Evolutionary conservation across 768 basidiomycete species (phyloP).

Genomic region (Kwoniella dendrophila): DNA sequence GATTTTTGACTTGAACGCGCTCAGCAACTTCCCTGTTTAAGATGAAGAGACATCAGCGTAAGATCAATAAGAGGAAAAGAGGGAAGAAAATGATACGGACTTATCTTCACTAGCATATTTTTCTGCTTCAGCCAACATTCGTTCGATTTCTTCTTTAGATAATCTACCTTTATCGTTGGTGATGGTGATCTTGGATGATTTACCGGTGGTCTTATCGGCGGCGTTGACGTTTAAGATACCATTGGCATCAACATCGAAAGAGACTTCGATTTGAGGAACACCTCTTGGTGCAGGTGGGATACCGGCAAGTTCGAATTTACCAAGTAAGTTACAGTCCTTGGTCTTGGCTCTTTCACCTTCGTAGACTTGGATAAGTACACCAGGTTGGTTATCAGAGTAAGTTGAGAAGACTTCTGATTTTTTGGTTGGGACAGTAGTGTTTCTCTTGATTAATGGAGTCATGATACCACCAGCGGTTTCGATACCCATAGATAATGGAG

Average conservation of each 20-base stretch:
- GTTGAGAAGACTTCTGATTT: constrained; percentile 98
- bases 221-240: constrained; percentile 58
- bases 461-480: constrained; percentile 98
- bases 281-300: constrained; percentile 61
- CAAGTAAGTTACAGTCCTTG: constrained; percentile 97
- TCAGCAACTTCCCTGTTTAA: constrained; percentile 37
- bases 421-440: constrained; percentile 97
- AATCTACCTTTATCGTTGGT: constrained; percentile 95
- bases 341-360: constrained; percentile 97
- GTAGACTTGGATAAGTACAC: constrained; percentile 94
- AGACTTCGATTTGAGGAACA: constrained; percentile 60
- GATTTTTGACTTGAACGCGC: constrained; percentile 71
- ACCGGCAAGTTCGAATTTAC: constrained; percentile 72
- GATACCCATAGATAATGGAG: constrained; percentile 95
- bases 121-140: constrained; percentile 64
- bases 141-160: constrained; percentile 65
- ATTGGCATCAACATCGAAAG: constrained; percentile 71
- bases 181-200: constrained; percentile 79
- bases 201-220: constrained; percentile 59
- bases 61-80: neutral
- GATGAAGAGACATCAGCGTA: neutral
- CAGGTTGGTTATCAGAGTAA: constrained; percentile 88
- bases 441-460: constrained; percentile 92
- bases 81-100: constrained; percentile 28
- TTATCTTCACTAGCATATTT: constrained; percentile 54